phyloP scores from a whole-genome alignment of 495 filamentous ascomycete species.

The Mytilinidion resinicola region DNA sequence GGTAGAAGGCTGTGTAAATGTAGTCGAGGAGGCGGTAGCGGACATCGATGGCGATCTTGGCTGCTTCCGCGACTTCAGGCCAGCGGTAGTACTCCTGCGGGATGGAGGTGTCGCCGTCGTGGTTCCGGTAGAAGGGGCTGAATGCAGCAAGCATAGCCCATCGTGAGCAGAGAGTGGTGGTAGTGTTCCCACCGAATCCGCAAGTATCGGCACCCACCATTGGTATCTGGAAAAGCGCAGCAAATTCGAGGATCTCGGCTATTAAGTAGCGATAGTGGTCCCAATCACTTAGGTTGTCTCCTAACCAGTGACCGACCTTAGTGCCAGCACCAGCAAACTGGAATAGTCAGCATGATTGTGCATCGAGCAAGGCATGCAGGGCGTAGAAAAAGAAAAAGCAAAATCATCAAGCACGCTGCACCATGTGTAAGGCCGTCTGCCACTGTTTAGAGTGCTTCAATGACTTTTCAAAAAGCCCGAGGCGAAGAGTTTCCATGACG shows the following conservation, averaged over 20 bases:
- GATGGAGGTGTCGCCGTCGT: slow-evolving; percentile 47
- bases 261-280: slow-evolving; percentile 65
- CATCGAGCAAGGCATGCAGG: too few relatives aligned
- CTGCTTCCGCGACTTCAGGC: slow-evolving; percentile 56
- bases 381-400: too few relatives aligned
- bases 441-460: too few relatives aligned
- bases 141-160: slow-evolving; percentile 82
- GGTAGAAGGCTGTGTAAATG: slow-evolving; percentile 68
- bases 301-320: slow-evolving; percentile 81
- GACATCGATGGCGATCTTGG: slow-evolving; percentile 64
- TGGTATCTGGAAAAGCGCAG: slow-evolving; percentile 74
- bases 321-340: slow-evolving; percentile 68
- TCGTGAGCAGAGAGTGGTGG: slow-evolving; percentile 71
- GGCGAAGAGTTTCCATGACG: too few relatives aligned
- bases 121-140: slow-evolving; percentile 78
- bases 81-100: slow-evolving; percentile 78
- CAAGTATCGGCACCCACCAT: slow-evolving; percentile 84
- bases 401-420: too few relatives aligned
- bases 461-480: too few relatives aligned
- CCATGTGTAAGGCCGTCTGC: too few relatives aligned
- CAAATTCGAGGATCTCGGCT: slow-evolving; percentile 63
- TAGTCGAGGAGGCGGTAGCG: slow-evolving; percentile 75
- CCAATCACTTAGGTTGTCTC: slow-evolving; percentile 76
- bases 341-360: neutral
- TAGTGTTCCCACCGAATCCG: slow-evolving; percentile 66